Conservation (phyloP, 768 basidiomycete species). For the Amyloporia xantha region DNA sequence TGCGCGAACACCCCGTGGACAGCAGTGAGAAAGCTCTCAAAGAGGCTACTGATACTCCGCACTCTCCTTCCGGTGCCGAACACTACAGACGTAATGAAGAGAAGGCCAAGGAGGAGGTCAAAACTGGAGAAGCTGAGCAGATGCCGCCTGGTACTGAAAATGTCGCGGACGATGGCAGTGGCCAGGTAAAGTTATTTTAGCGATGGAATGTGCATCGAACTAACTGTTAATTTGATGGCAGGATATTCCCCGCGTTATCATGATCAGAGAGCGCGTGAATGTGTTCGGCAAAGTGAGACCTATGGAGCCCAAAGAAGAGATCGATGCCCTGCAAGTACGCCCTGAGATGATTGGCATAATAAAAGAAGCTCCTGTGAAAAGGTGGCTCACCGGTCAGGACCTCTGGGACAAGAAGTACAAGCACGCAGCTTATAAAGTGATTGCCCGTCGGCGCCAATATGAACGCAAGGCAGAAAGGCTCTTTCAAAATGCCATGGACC, state of each 20-base stretch:
- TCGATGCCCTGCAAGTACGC: constrained; percentile 47
- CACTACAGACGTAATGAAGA: constrained; percentile 27
- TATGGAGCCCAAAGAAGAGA: constrained; percentile 53
- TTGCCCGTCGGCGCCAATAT: constrained; percentile 38
- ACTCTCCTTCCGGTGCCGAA: constrained; percentile 17
- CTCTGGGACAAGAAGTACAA: constrained; percentile 54
- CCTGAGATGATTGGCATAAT: constrained; percentile 59
- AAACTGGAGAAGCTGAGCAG: constrained; percentile 19
- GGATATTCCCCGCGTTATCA: constrained; percentile 26
- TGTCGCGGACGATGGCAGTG: background rate
- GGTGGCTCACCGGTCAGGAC: constrained; percentile 59
- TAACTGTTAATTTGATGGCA: background rate
- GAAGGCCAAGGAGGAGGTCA: constrained; percentile 22
- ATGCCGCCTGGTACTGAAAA: constrained; percentile 5
- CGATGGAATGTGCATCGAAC: no score
- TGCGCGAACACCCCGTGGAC: background rate
- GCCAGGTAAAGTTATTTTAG: no score
- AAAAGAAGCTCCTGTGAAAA: constrained; percentile 62
- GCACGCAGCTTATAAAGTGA: constrained; percentile 32
- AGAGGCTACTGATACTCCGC: background rate
- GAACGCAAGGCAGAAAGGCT: constrained; percentile 39
- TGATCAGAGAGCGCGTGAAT: constrained; percentile 74
- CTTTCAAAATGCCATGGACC: constrained; percentile 37
- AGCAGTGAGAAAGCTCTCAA: constrained; percentile 1
- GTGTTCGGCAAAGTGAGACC: constrained; percentile 50